Percentiles rank a stretch among this genome's conserved stretches.
Evolutionary conservation across 2,329 filamentous ascomycete genomes (phyloP).

Genomic region (Triangularia setosa): DNA sequence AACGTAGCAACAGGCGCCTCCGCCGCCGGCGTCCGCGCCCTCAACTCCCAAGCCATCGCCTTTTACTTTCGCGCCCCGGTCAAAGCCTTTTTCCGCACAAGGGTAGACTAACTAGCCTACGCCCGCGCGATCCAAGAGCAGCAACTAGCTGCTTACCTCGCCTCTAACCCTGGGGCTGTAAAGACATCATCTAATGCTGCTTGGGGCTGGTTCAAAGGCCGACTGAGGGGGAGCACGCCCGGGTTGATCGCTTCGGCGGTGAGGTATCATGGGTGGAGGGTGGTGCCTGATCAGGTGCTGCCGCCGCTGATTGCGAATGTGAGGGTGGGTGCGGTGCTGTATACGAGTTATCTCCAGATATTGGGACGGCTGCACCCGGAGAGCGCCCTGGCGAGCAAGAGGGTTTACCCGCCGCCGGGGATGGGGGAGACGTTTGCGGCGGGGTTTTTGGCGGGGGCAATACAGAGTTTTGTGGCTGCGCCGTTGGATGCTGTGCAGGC

Average conservation of each 20-base stretch:
- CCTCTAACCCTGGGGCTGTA: neutral
- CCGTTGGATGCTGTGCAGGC: constrained; percentile 73
- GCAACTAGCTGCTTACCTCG: constrained; percentile 27
- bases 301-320: constrained; percentile 73
- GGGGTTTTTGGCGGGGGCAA: constrained; percentile 62
- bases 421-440: constrained; percentile 63
- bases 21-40: constrained; percentile 76
- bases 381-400: constrained; percentile 51
- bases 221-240: constrained; percentile 62
- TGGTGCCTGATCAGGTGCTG: constrained; percentile 72
- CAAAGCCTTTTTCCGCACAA: constrained; percentile 86
- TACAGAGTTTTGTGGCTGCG: constrained; percentile 69
- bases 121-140: constrained; percentile 51
- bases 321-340: constrained; percentile 68
- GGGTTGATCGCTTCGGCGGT: constrained; percentile 66
- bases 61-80: constrained; percentile 91
- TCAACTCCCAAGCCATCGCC: constrained; percentile 77
- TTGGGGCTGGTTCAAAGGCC: constrained; percentile 43
- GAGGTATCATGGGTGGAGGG: constrained; percentile 65
- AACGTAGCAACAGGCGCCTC: constrained; percentile 65
- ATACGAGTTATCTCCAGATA: constrained; percentile 70
- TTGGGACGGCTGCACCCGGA: constrained; percentile 64
- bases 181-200: constrained; percentile 29
- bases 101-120: constrained; percentile 75
- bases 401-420: constrained; percentile 66